Conservation (phyloP, 2,329 filamentous ascomycete genomes). For the Talaromyces sp. region DNA sequence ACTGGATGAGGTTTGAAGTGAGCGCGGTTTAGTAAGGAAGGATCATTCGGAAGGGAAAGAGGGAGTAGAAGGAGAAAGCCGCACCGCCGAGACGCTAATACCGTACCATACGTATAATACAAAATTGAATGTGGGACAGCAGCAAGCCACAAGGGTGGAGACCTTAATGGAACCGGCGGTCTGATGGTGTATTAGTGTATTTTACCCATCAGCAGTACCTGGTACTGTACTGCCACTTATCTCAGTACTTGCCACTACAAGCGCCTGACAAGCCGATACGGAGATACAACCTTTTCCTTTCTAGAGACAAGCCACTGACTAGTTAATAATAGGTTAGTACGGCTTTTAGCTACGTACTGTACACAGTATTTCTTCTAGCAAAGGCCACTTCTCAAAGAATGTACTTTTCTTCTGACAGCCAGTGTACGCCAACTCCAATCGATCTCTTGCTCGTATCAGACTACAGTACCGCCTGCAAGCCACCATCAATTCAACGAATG, state of each 20-base stretch:
- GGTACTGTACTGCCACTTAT: neutral
- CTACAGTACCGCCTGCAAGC: neutral
- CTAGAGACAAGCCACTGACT: neutral
- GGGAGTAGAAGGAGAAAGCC: conserved; percentile 1
- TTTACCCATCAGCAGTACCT: neutral
- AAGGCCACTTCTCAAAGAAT: neutral
- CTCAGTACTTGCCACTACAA: neutral
- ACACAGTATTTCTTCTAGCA: neutral
- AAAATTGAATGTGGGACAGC: neutral
- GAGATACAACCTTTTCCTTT: neutral
- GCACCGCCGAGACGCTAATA: neutral
- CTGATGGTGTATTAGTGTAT: neutral
- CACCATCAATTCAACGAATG: neutral
- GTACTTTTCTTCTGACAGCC: neutral
- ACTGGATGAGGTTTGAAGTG: neutral
- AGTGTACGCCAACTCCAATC: neutral
- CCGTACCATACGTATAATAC: neutral
- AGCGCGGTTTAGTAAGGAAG: neutral
- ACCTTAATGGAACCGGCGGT: neutral
- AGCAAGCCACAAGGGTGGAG: conserved; percentile 3
- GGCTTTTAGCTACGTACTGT: neutral
- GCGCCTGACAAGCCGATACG: neutral
- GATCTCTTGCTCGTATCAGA: neutral
- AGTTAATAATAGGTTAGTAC: neutral
- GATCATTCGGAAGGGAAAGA: neutral